Percentiles rank a stretch among this genome's conserved stretches.
Evolutionary conservation across 371 early-diverging fungal genomes (phyloP).

Genomic region (Mortierella sp.): DNA sequence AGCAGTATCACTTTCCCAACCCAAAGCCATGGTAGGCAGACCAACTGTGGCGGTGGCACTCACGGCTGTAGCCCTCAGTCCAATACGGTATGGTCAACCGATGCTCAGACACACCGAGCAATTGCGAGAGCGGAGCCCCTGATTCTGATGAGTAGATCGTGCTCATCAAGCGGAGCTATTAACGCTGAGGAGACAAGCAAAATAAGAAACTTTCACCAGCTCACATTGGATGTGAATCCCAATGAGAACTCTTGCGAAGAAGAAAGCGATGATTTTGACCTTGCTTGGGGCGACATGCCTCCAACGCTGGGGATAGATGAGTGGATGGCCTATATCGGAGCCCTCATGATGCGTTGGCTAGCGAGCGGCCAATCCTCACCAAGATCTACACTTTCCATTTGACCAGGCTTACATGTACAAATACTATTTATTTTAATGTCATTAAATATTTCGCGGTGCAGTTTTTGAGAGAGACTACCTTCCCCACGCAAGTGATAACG

Average conservation of each 20-base stretch:
- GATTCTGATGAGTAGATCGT: not conserved
- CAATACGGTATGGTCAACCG: slow-evolving; percentile 32
- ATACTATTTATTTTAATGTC: not conserved
- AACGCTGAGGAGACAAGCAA: not conserved
- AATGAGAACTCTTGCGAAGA: not conserved
- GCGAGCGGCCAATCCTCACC: slow-evolving; percentile 49
- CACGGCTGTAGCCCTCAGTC: not conserved
- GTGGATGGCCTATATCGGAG: slow-evolving; percentile 52
- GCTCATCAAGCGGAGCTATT: not conserved
- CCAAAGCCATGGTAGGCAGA: slow-evolving; percentile 11
- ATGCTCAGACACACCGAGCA: slow-evolving; percentile 23
- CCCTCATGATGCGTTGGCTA: slow-evolving; percentile 55
- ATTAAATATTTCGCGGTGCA: not conserved
- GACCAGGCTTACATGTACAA: not conserved
- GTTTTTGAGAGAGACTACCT: not conserved
- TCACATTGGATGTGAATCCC: not conserved
- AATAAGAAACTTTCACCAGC: not conserved
- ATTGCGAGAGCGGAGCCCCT: slow-evolving; percentile 18
- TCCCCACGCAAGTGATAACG: slow-evolving; percentile 23
- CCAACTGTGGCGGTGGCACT: not conserved
- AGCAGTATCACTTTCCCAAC: slow-evolving; percentile 49
- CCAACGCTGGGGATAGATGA: slow-evolving; percentile 52
- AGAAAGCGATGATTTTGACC: slow-evolving; percentile 23
- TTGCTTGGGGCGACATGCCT: slow-evolving; percentile 53
- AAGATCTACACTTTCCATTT: slow-evolving; percentile 10